Evolutionary conservation across 257 asterid species (phyloP), one percentile per base, ranked within the genome.

Genomic region (Solanum tacnaense): DNA sequence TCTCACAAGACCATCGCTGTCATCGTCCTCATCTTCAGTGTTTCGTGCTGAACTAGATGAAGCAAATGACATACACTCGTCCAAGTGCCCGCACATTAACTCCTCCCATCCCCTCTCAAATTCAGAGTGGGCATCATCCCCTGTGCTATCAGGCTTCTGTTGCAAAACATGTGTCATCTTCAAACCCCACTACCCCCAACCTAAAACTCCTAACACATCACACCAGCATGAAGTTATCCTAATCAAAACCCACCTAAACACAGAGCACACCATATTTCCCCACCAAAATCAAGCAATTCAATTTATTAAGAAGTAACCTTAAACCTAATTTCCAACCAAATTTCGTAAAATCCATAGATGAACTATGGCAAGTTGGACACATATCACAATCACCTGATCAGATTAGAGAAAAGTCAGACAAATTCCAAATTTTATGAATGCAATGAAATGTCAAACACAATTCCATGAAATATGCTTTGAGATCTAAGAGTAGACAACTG

Each of bases 21-120:
- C 98, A 12, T 92, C 98, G 32, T 92, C 99, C 89, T 94, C 99
- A 56, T 94, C 98, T 88, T 94, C 98, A 9, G 92, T 84, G 52
- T 89, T 92, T 32, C 94, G 90, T 0, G 95, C 95, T 34, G 98
- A 92, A 87, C 98, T 96, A 87, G 97, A 96, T 7, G 98, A 93
- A 25, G 95, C 94, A 88, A 93, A 95, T 25, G 98, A 93, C 98
- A 94, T 92, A 90, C 94, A 96, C 70, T 96, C 99, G 32, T 96
- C 99, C 87, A 96, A 96, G 87, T 91, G 92, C 29, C 98, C 98
- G 32, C 93, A 91, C 98, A 95, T 94, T 84, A 95, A 91, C 91
- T 93, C 99, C 92, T 96, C 99, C 89, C 93, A 94, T 83, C 98
- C 96, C 93, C 98, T 95, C 92, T 95, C 98, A 18, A 94, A 96